Percentiles rank a stretch among this genome's conserved stretches.
phyloP scores from a whole-genome alignment of 208 protist genomes.

The Leishmania guyanensis region DNA sequence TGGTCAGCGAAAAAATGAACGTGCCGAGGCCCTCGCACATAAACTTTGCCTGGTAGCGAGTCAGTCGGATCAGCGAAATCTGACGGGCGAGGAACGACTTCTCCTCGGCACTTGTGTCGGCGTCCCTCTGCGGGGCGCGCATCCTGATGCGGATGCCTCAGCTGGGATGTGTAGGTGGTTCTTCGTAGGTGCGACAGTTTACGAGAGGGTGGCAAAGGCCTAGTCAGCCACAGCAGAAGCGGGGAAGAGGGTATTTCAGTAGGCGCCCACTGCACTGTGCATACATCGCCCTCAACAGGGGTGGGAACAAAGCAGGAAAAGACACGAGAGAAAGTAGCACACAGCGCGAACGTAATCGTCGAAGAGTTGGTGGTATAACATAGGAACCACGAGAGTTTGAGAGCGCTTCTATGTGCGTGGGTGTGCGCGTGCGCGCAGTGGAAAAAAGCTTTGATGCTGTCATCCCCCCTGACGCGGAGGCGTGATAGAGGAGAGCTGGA shows the following conservation, averaged over 20 bases:
- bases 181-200: not conserved
- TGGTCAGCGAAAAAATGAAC: constrained; percentile 77
- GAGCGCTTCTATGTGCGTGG: not conserved
- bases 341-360: too few species aligned
- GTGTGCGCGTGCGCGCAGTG: too few species aligned
- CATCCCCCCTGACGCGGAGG: not conserved
- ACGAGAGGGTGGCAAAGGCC: not conserved
- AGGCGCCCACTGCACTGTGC: not conserved
- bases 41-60: constrained; percentile 61
- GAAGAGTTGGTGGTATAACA: not conserved
- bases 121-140: constrained; percentile 22
- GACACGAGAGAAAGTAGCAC: not conserved
- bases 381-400: not conserved
- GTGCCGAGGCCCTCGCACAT: constrained; percentile 74
- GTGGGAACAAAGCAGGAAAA: not conserved
- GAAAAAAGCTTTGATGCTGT: not conserved
- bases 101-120: constrained; percentile 17
- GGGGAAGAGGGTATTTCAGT: not conserved
- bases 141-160: not conserved
- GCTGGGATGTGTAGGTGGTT: not conserved
- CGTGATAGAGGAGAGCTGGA: not conserved
- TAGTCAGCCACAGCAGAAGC: not conserved
- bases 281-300: not conserved
- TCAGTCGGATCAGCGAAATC: constrained; percentile 57
- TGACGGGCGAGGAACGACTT: constrained; percentile 54